Evolutionary conservation across 2,329 filamentous ascomycete species (phyloP).

Genomic region (Neofusicoccum ribis): DNA sequence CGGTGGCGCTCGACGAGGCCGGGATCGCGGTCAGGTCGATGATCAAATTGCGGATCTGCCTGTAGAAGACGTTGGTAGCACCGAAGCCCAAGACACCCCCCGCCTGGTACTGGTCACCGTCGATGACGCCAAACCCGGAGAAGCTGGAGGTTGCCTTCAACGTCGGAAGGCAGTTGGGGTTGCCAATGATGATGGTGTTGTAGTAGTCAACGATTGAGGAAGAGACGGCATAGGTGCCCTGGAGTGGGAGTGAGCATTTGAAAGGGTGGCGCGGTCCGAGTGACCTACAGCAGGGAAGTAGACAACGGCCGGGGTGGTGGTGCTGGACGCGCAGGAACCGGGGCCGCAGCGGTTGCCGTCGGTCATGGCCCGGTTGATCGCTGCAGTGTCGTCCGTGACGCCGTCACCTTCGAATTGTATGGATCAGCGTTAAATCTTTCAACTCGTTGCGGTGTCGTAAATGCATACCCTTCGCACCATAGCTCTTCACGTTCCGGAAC

Average conservation of each 20-base stretch:
- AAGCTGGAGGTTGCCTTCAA: slow-evolving; percentile 57
- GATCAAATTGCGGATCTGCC: slow-evolving; percentile 65
- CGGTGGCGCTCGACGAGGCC: slow-evolving; percentile 42
- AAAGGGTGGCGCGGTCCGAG: rapidly evolving
- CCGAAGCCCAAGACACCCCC: slow-evolving; percentile 41
- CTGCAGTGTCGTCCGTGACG: slow-evolving; percentile 49
- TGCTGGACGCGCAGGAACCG: slow-evolving; percentile 44
- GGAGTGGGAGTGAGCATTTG: neutral
- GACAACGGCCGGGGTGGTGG: slow-evolving; percentile 56
- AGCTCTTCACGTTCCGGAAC: slow-evolving; percentile 46
- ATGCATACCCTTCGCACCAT: slow-evolving; percentile 40
- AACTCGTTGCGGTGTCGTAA: neutral
- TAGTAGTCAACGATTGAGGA: slow-evolving; percentile 62
- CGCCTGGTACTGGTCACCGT: slow-evolving; percentile 54
- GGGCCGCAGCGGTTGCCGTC: slow-evolving; percentile 44
- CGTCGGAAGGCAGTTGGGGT: slow-evolving; percentile 57
- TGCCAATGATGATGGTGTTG: slow-evolving; percentile 63
- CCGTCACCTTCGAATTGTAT: slow-evolving; percentile 29
- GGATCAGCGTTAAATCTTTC: neutral
- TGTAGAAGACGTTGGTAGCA: slow-evolving; percentile 64
- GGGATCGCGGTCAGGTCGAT: slow-evolving; percentile 59
- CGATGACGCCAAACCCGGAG: slow-evolving; percentile 57
- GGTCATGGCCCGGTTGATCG: slow-evolving; percentile 51
- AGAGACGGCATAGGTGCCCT: slow-evolving; percentile 59
- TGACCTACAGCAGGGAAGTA: slow-evolving; percentile 51